A percentile compares a stretch with the other conserved stretches of the same genome.
Conservation (phyloP, 257 asterid genomes). For the Solanum ahanhuiri region DNA sequence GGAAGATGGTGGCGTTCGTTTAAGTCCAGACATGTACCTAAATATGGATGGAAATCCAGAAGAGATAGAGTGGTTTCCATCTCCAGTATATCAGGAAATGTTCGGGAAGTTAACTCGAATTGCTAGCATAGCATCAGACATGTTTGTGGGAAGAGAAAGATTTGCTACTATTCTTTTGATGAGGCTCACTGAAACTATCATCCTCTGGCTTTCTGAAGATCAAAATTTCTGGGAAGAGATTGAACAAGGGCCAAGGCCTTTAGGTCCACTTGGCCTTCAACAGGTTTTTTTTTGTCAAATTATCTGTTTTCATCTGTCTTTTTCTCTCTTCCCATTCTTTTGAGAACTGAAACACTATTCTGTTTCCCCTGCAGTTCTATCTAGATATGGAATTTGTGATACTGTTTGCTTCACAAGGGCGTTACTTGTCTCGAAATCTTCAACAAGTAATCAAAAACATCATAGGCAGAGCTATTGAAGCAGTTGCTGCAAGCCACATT, state of each 20-base stretch:
- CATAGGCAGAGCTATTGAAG: conserved; percentile 77
- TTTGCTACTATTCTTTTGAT: conserved; percentile 74
- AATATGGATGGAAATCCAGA: conserved; percentile 47
- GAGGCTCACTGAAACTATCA: conserved; percentile 91
- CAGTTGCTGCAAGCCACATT: conserved; percentile 59
- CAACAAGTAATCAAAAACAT: conserved; percentile 89
- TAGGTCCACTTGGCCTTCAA: conserved; percentile 89
- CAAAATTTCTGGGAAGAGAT: conserved; percentile 91
- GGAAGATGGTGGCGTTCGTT: conserved; percentile 72
- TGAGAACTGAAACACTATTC: background rate
- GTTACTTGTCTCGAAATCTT: conserved; percentile 75
- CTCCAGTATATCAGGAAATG: conserved; percentile 82
- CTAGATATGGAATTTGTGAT: conserved; percentile 96
- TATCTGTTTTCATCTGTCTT: background rate
- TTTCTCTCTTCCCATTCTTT: background rate
- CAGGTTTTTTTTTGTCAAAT: background rate
- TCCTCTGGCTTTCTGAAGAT: conserved; percentile 91
- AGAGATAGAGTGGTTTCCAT: conserved; percentile 90
- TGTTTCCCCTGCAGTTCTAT: conserved; percentile 49
- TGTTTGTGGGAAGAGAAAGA: conserved; percentile 81
- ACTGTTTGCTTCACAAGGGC: conserved; percentile 89
- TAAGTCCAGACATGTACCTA: conserved; percentile 70
- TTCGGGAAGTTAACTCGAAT: conserved; percentile 54
- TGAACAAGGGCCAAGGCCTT: conserved; percentile 46
- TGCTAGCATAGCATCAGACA: conserved; percentile 57